Evolutionary conservation across 1,284 basidiomycete species (phyloP), one percentile per base, ranked within the genome.

Genomic region (Vanrija pseudolonga): DNA sequence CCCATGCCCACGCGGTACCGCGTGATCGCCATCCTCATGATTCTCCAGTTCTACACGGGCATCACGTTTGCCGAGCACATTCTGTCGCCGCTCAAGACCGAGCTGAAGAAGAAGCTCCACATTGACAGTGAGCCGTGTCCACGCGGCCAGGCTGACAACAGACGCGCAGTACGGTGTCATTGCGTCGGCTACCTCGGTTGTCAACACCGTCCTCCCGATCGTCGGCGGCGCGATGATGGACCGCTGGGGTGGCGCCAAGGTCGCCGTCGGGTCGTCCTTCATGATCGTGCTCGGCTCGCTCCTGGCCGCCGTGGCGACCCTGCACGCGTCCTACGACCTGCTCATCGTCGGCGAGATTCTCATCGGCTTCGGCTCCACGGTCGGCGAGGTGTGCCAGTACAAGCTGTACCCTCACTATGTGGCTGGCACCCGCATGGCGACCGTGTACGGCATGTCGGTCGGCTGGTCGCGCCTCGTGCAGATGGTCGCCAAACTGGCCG

Each of bases 221-320:
- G 65, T 80, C 9, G 72, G 73, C 1, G 78, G 78, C 41, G 65
- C 76, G 36, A 60, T 69, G 14, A 76, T 78, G 56, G 78, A 79
- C 59, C 72, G 73, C 45, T 76, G 69, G 56, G 77, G 71, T 17
- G 67, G 61, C 1, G 26, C 26, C 26, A 26, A 26, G 26, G 26
- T 26, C 26, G 26, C 26, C 7, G 26, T 26, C 26, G 26, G 26
- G 26, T 26, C 26, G 26, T 26, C 26, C 7, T 26, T 26, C 26
- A 26, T 26, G 26, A 26, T 26, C 26, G 26, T 26, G 26, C 11
- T 26, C 7, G 26, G 26, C 26, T 26, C 26, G 7, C 26, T 26
- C 26, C 26, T 26, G 7, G 26, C 26, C 7, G 26, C 26, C 6
- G 26, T 26, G 7, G 26, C 53, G 22, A 59, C 57, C 47, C 72